These are phyloP conservation scores for Neoascochyta sp. DNA, from an alignment of 2,329 filamentous ascomycete species.

Conservation along the genomic window DNA sequence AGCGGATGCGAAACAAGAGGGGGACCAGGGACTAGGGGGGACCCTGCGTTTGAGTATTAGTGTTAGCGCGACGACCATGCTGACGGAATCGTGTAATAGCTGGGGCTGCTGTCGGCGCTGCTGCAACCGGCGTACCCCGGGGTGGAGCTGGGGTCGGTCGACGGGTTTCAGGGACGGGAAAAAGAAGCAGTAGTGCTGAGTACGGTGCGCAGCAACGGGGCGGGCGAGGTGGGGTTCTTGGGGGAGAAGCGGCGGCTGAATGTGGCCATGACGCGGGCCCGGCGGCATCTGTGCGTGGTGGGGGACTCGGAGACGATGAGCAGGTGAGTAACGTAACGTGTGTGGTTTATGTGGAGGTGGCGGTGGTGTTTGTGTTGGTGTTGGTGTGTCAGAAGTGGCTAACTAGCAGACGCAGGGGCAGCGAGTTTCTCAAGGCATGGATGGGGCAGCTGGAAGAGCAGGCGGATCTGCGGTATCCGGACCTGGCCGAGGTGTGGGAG, in stretches of 20 bases:
- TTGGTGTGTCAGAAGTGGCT: not conserved
- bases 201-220: conserved; percentile 85
- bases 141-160: conserved; percentile 92
- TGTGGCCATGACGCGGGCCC: conserved; percentile 94
- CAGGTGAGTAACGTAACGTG: conserved; percentile 75
- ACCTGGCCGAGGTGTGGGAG: conserved; percentile 51
- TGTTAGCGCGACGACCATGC: no score
- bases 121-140: conserved; percentile 79
- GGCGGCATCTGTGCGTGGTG: conserved; percentile 82
- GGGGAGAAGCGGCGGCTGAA: conserved; percentile 89
- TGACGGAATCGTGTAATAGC: conserved; percentile 52
- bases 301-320: conserved; percentile 92
- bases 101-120: conserved; percentile 69
- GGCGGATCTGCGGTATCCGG: conserved; percentile 85
- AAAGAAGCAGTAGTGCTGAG: conserved; percentile 94
- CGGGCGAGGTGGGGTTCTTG: conserved; percentile 87
- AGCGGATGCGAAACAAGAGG: no score
- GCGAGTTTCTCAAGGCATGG: conserved; percentile 81
- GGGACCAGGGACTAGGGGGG: no score
- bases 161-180: conserved; percentile 95
- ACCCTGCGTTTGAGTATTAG: no score
- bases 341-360: not conserved
- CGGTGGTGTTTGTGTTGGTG: no score
- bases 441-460: conserved; percentile 88
- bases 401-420: conserved; percentile 63